phyloP scores from a whole-genome alignment of 2,329 filamentous ascomycete genomes.

The Claviceps humidiphila region DNA sequence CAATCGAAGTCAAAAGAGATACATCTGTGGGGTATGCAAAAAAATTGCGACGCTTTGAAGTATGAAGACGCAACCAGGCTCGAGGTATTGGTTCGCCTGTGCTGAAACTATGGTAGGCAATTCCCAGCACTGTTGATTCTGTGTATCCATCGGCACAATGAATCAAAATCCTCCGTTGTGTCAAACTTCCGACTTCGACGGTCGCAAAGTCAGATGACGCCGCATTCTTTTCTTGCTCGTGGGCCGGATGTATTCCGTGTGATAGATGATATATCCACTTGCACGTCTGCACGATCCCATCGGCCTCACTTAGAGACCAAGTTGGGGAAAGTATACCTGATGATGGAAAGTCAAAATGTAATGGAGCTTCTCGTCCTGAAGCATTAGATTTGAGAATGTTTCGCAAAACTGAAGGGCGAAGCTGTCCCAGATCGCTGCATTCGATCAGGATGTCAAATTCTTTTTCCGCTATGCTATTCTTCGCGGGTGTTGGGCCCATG shows the following conservation, averaged over 20 bases:
- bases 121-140: slow-evolving; percentile 74
- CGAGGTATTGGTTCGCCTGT: slow-evolving; percentile 68
- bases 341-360: slow-evolving; percentile 64
- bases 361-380: slow-evolving; percentile 24
- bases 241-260: slow-evolving; percentile 40
- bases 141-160: slow-evolving; percentile 96
- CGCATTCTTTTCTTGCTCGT: slow-evolving; percentile 13
- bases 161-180: slow-evolving; percentile 62
- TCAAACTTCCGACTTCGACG: slow-evolving; percentile 8
- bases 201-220: slow-evolving; percentile 4
- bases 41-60: slow-evolving; percentile 73
- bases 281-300: slow-evolving; percentile 74
- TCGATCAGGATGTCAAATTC: slow-evolving; percentile 79
- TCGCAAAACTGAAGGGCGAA: slow-evolving; percentile 56
- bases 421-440: slow-evolving; percentile 69
- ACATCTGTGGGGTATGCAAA: slow-evolving; percentile 93
- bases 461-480: slow-evolving; percentile 41
- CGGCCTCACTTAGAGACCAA: slow-evolving; percentile 70
- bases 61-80: slow-evolving; percentile 80
- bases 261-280: slow-evolving; percentile 81
- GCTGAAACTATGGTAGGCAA: slow-evolving; percentile 90
- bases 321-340: slow-evolving; percentile 78
- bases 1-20: slow-evolving; percentile 61
- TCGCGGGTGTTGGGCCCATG: slow-evolving; percentile 75
- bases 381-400: slow-evolving; percentile 40